Conservation (phyloP, 257 asterid genomes). For the Anisodus tanguticus region DNA sequence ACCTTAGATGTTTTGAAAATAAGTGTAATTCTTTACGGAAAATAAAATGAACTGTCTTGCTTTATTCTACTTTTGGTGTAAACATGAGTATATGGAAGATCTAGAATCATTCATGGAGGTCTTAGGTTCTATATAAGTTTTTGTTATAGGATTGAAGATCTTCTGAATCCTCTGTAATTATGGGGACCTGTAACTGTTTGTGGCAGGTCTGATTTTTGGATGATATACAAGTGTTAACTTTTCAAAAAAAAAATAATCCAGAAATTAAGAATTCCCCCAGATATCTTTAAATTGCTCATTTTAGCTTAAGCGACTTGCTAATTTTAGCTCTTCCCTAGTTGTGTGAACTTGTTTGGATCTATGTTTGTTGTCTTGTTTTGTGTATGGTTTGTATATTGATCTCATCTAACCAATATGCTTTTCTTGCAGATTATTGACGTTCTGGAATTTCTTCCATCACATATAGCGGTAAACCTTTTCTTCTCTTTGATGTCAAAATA, state of each 20-base stretch:
- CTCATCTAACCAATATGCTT: neutral
- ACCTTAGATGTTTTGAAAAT: no score
- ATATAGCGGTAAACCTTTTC: slow-evolving; percentile 72
- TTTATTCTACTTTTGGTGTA: no score
- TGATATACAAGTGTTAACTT: no score
- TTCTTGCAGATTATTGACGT: slow-evolving; percentile 92
- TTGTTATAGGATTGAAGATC: no score
- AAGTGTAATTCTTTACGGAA: no score
- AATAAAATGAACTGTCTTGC: no score
- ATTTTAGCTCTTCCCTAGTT: neutral
- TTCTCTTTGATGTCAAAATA: slow-evolving; percentile 28
- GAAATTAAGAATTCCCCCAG: slow-evolving; percentile 11
- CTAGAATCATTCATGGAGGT: no score
- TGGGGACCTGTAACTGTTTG: no score
- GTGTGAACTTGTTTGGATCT: neutral
- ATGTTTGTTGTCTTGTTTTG: neutral
- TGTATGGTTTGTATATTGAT: neutral
- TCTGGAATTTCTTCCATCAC: slow-evolving; percentile 89
- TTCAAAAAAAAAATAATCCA: neutral
- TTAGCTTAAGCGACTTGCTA: slow-evolving; percentile 12
- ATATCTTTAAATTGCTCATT: neutral
- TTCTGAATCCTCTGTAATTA: no score
- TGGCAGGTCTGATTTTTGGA: no score
- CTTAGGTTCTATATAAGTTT: no score
- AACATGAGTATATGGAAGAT: no score